phyloP scores from a whole-genome alignment of 768 basidiomycete genomes.

The Strobilomyces confusus region DNA sequence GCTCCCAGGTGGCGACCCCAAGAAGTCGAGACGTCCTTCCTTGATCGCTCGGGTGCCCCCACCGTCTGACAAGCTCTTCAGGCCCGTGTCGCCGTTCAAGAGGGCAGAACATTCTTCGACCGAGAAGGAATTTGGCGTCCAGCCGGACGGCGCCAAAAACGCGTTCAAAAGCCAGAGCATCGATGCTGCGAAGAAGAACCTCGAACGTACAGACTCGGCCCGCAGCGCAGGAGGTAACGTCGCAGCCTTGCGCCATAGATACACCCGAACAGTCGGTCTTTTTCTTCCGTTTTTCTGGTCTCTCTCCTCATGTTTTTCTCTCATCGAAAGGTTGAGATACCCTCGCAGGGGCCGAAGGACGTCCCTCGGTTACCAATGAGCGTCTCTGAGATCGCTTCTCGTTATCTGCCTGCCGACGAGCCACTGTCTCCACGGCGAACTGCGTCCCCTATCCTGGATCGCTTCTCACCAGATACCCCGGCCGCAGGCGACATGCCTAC shows the following conservation, averaged over 20 bases:
- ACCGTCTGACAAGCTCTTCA: constrained; percentile 13
- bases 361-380: constrained; percentile 60
- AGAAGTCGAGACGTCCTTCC: constrained; percentile 20
- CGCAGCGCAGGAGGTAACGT: constrained; percentile 57
- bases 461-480: constrained; percentile 27
- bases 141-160: constrained; percentile 15
- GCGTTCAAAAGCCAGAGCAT: constrained; percentile 27
- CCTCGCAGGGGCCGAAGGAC: constrained; percentile 56
- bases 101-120: constrained; percentile 10
- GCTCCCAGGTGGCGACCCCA: neutral
- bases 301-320: constrained; percentile 4
- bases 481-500: constrained; percentile 13
- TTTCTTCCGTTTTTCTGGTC: neutral
- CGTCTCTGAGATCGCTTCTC: constrained; percentile 59
- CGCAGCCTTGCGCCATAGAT: constrained; percentile 64
- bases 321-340: constrained; percentile 41
- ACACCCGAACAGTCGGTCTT: constrained; percentile 49
- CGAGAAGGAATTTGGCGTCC: constrained; percentile 35
- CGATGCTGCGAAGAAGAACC: constrained; percentile 29
- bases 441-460: constrained; percentile 32
- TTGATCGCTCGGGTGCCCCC: constrained; percentile 18
- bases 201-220: constrained; percentile 53
- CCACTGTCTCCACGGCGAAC: constrained; percentile 40
- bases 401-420: constrained; percentile 48
- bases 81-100: constrained; percentile 22